phyloP scores from a whole-genome alignment of 2,329 filamentous ascomycete genomes.

The Sclerotinia glacialis region DNA sequence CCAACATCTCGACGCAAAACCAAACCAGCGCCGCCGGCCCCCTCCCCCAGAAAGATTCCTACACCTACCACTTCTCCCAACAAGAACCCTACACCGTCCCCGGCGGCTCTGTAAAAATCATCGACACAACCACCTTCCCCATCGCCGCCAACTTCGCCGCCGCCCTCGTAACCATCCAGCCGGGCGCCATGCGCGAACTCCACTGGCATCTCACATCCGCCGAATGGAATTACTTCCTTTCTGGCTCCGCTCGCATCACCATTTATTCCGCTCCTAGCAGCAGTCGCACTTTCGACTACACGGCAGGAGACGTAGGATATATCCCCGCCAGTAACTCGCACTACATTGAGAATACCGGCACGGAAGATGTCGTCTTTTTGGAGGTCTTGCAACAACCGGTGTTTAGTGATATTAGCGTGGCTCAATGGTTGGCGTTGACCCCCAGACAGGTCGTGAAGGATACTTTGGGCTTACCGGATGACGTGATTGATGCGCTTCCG shows the following conservation, averaged over 20 bases:
- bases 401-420: constrained; percentile 50
- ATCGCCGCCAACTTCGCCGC: constrained; percentile 54
- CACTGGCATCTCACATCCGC: constrained; percentile 55
- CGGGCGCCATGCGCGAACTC: constrained; percentile 62
- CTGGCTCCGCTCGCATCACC: constrained; percentile 22
- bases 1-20: constrained; percentile 47
- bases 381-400: constrained; percentile 53
- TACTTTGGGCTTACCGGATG: constrained; percentile 41
- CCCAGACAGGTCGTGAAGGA: constrained; percentile 31
- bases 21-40: constrained; percentile 46
- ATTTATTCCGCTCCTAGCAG: constrained; percentile 29
- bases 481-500: constrained; percentile 42
- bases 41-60: constrained; percentile 40
- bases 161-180: constrained; percentile 56
- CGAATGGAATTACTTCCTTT: constrained; percentile 22
- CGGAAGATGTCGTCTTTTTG: constrained; percentile 56
- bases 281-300: constrained; percentile 48
- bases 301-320: constrained; percentile 51
- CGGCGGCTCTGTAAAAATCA: constrained; percentile 58
- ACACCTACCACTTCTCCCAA: constrained; percentile 52
- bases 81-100: constrained; percentile 46
- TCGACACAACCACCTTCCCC: constrained; percentile 57
- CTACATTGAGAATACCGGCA: constrained; percentile 61
- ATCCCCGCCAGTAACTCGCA: constrained; percentile 54
- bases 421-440: constrained; percentile 55